A percentile compares a stretch with the other conserved stretches of the same genome.
phyloP scores from a whole-genome alignment of 2,329 filamentous ascomycete species.

The Paecilomyces variotii region DNA sequence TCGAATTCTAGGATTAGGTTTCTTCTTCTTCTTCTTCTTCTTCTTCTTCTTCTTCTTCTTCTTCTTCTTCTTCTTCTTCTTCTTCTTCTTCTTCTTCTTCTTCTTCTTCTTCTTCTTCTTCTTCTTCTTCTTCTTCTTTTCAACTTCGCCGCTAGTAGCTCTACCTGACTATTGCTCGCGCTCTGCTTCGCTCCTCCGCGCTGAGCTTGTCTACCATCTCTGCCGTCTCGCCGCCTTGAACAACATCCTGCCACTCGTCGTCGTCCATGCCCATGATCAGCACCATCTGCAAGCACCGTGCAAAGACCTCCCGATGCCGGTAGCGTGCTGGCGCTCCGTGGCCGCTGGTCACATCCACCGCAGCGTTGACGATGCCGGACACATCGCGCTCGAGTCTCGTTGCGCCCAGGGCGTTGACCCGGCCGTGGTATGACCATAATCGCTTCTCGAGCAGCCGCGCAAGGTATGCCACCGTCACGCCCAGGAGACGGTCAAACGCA shows the following conservation, averaged over 20 bases:
- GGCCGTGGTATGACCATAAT: constrained; percentile 70
- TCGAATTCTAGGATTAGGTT: no score
- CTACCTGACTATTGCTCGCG: constrained; percentile 56
- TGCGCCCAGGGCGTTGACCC: constrained; percentile 72
- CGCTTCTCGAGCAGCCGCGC: constrained; percentile 77
- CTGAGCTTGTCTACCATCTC: constrained; percentile 57
- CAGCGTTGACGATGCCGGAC: constrained; percentile 56
- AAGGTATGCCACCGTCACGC: constrained; percentile 65
- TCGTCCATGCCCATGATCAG: constrained; percentile 92
- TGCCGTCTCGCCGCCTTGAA: constrained; percentile 37
- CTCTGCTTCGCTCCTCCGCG: constrained; percentile 64
- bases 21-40: not conserved
- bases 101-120: not conserved
- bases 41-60: not conserved
- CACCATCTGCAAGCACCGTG: constrained; percentile 67
- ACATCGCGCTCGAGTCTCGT: constrained; percentile 80
- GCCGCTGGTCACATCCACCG: constrained; percentile 30
- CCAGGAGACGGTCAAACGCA: constrained; percentile 69
- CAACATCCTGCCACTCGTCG: constrained; percentile 83
- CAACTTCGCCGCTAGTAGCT: not conserved
- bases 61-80: not conserved
- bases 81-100: constrained; percentile 1
- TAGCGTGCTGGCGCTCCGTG: constrained; percentile 50
- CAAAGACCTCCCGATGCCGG: constrained; percentile 67
- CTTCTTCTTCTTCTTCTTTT: not conserved